phyloP scores from a whole-genome alignment of 805 yeast genomes.

The Pichia scutulata region DNA sequence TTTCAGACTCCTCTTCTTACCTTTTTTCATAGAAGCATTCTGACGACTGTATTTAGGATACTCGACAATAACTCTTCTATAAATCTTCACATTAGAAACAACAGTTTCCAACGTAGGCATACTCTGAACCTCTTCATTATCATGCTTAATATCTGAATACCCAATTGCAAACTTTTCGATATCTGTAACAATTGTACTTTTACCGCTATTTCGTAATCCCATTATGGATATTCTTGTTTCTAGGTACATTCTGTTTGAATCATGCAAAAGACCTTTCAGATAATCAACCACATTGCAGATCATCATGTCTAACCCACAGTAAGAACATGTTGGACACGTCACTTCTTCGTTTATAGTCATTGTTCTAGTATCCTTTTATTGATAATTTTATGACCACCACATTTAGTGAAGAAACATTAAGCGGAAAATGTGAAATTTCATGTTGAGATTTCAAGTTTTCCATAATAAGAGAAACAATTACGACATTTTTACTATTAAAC shows the following conservation, averaged over 20 bases:
- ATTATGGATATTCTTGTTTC: neutral
- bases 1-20: neutral
- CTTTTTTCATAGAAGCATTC: too few species aligned
- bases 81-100: neutral
- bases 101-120: neutral
- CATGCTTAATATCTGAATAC: neutral
- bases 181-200: neutral
- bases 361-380: too few species aligned
- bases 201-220: neutral
- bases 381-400: too few species aligned
- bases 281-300: too few species aligned
- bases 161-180: neutral
- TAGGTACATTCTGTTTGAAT: neutral
- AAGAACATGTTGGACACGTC: neutral
- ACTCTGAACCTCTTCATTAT: neutral
- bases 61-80: neutral
- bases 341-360: neutral
- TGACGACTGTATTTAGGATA: neutral
- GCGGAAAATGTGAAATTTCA: neutral
- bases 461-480: too few species aligned
- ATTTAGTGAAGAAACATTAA: neutral
- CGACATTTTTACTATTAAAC: neutral
- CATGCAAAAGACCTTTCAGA: too few species aligned
- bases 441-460: neutral
- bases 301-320: neutral